Evolutionary conservation across 1,284 basidiomycete genomes (phyloP), one percentile per base, ranked within the genome.

Genomic region (Waitea zeae): DNA sequence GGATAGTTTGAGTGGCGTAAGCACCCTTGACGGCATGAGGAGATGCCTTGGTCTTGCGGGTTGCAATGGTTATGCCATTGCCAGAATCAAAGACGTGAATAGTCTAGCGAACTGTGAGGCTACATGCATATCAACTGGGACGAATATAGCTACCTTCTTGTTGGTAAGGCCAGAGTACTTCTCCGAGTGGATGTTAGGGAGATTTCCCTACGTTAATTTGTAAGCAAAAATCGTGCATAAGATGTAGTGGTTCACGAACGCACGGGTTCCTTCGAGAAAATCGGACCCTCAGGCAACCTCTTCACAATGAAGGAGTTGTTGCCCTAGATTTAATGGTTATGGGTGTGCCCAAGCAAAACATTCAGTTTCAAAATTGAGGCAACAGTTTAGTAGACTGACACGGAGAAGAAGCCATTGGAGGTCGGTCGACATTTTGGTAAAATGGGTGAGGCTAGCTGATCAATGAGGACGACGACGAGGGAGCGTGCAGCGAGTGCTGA

Each of bases 331-430:
- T 9, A 30, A 36, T 17, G 9, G 20, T 17, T 30, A 30, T 20
- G 33, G 19, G 37, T 19, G 13, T 31, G 7, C n/a, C n/a, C n/a
- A n/a, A n/a, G n/a, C n/a, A n/a, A n/a, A 31, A 7, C 7, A 12
- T 13, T 24, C 17, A 13, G 34, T 14, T 4, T 19, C 20, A 34
- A 17, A 14, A 20, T 17, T 20, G 14, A 17, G 20, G n/a, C 24
- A 2, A 29, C 17, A 15, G 17, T 13, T 13, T 22, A 30, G 29
- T 26, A n/a, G n/a, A 71, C 78, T 50, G 49, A 84, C 80, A 50
- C 87, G 82, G 58, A 89, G 56, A 46, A 90, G 78, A 54, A 87
- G 74, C 87, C 87, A 92, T 63, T 87, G 68, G 56, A 90, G 80
- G 58, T 90, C 86, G 61, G 57, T 50, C 46, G 80, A 81, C 77